Evolutionary conservation across 2,329 filamentous ascomycete species (phyloP).

Genomic region (Claviceps sp.): DNA sequence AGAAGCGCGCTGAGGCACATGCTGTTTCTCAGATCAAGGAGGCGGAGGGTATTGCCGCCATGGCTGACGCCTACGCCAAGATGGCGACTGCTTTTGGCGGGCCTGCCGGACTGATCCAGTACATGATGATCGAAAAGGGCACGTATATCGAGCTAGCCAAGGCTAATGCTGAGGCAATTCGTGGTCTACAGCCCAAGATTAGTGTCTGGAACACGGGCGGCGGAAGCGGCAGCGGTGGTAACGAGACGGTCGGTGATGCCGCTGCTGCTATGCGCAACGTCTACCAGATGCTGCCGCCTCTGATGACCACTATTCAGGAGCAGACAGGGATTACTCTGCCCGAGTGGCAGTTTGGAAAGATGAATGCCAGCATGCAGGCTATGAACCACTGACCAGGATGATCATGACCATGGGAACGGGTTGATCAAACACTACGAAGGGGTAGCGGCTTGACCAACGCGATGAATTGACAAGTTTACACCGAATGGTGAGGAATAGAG

Average conservation of each 20-base stretch:
- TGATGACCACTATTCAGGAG: constrained; percentile 76
- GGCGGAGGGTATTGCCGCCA: constrained; percentile 62
- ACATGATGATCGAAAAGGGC: constrained; percentile 76
- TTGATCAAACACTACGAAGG: neutral
- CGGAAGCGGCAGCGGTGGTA: constrained; percentile 26
- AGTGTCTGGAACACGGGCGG: constrained; percentile 70
- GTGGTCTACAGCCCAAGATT: constrained; percentile 76
- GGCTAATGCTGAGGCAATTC: constrained; percentile 63
- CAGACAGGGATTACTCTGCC: constrained; percentile 76
- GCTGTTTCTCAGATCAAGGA: constrained; percentile 53
- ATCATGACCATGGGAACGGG: neutral
- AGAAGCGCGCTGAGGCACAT: constrained; percentile 44
- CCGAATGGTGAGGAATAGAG: neutral
- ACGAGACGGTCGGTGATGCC: constrained; percentile 36
- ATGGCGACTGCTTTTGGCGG: constrained; percentile 64
- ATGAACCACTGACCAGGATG: constrained; percentile 9
- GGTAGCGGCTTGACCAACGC: neutral
- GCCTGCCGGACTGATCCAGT: constrained; percentile 64
- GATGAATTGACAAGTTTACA: neutral
- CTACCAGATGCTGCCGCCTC: constrained; percentile 71
- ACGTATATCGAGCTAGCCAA: constrained; percentile 66
- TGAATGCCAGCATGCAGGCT: constrained; percentile 23
- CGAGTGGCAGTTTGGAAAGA: constrained; percentile 53
- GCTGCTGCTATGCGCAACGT: constrained; percentile 56
- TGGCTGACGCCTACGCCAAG: constrained; percentile 68